These are phyloP conservation scores for Candida hispaniensis DNA, from an alignment of 805 yeast species.

Conservation along the genomic window DNA sequence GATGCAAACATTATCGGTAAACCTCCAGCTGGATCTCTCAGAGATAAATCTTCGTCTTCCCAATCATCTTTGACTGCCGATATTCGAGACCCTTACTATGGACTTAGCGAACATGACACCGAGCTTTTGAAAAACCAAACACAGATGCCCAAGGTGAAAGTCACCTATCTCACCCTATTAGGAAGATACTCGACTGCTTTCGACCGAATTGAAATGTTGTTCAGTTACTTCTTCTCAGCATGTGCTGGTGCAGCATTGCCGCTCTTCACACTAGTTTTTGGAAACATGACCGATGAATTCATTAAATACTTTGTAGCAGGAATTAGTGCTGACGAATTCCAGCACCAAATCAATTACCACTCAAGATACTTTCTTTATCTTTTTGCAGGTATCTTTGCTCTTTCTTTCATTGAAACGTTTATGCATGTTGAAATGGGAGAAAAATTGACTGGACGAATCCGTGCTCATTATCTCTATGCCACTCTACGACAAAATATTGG, in stretches of 20 bases:
- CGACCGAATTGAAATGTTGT: constrained; percentile 6
- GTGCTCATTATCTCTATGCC: constrained; percentile 30
- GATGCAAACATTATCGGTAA: too few relatives aligned
- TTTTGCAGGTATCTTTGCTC: constrained; percentile 30
- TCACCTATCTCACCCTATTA: constrained; percentile 6
- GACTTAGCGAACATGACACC: constrained; percentile 3
- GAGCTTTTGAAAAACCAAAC: constrained; percentile 10
- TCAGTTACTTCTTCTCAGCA: constrained; percentile 6
- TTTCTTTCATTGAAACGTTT: constrained; percentile 28
- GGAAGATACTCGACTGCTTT: constrained; percentile 2
- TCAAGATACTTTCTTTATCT: constrained; percentile 33
- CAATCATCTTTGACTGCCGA: too few relatives aligned
- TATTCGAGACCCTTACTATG: constrained; percentile 7
- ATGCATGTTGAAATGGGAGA: constrained; percentile 34
- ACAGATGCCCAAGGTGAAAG: constrained; percentile 1
- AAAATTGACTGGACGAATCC: constrained; percentile 32
- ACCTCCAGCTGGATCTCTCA: too few relatives aligned
- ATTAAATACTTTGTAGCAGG: constrained; percentile 25
- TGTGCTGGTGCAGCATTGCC: constrained; percentile 24
- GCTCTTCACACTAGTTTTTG: constrained; percentile 34
- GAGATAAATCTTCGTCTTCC: too few relatives aligned
- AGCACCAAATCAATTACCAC: constrained; percentile 28
- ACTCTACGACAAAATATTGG: constrained; percentile 34
- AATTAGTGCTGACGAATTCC: constrained; percentile 25
- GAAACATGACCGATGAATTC: constrained; percentile 32